Conservation (phyloP, 148 eudicot species). For the Spergularia bocconei region DNA sequence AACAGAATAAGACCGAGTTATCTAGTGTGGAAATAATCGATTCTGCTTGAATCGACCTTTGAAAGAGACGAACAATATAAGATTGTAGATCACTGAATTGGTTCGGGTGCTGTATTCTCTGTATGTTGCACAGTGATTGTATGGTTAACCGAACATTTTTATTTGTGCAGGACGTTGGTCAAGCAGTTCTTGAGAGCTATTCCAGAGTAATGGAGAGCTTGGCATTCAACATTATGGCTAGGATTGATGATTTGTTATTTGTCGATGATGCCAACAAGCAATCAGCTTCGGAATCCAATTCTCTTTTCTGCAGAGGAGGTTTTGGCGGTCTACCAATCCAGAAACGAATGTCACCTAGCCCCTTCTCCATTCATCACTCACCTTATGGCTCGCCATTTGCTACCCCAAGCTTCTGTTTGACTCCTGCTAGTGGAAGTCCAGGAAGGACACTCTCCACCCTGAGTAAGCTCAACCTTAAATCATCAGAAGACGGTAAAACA, state of each 20-base stretch:
- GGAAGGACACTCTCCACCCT: constrained; percentile 42
- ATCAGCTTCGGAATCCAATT: constrained; percentile 53
- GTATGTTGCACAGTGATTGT: not conserved
- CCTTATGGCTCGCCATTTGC: constrained; percentile 86
- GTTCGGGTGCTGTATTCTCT: not conserved
- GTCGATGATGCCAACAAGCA: constrained; percentile 77
- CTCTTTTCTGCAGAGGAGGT: constrained; percentile 68
- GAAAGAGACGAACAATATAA: no score
- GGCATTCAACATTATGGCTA: constrained; percentile 89
- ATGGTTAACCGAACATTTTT: not conserved
- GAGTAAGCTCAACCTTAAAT: constrained; percentile 29
- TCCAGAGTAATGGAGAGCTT: constrained; percentile 97
- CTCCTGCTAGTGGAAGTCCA: constrained; percentile 73
- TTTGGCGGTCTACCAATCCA: constrained; percentile 70
- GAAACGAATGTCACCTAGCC: constrained; percentile 86
- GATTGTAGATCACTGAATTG: not conserved
- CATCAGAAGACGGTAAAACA: constrained; percentile 25
- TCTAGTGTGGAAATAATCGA: not conserved
- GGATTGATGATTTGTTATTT: constrained; percentile 66
- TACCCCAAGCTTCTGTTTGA: constrained; percentile 79
- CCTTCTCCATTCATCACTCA: constrained; percentile 84
- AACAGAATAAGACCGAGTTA: not conserved
- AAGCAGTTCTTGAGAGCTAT: constrained; percentile 97
- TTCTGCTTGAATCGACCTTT: not conserved
- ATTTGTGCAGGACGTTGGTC: constrained; percentile 78